Percentiles rank a stretch among this genome's conserved stretches.
Evolutionary conservation across 768 basidiomycete genomes (phyloP).

Genomic region (Amanita brunnescens): DNA sequence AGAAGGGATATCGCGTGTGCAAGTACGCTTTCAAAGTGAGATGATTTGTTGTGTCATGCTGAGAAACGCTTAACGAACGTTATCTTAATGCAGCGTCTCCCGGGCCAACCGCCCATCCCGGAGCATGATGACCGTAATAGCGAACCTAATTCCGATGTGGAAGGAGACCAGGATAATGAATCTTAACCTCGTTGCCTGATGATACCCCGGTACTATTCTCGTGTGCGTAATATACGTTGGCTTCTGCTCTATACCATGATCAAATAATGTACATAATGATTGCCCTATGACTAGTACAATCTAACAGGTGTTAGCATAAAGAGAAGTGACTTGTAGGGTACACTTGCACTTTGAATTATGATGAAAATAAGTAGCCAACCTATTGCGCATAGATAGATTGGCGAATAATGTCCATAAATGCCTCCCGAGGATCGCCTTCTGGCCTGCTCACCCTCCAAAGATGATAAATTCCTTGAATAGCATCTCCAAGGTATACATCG

Average conservation of each 20-base stretch:
- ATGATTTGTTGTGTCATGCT: background rate
- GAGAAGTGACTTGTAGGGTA: background rate
- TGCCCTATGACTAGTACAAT: background rate
- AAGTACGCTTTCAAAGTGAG: constrained; percentile 77
- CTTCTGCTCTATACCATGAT: background rate
- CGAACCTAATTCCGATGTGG: constrained; percentile 2
- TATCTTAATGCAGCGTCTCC: constrained; percentile 35
- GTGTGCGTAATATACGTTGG: background rate
- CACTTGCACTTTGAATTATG: background rate
- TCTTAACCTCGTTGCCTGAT: background rate
- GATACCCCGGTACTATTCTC: background rate
- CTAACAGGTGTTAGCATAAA: no score
- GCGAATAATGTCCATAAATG: constrained; percentile 4
- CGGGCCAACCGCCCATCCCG: constrained; percentile 45
- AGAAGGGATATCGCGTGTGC: constrained; percentile 76
- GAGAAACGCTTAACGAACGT: background rate
- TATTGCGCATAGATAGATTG: background rate
- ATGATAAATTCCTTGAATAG: constrained; percentile 46
- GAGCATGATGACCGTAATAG: constrained; percentile 19
- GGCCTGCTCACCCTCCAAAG: constrained; percentile 44
- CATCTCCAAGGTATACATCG: constrained; percentile 38
- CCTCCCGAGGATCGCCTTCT: constrained; percentile 7
- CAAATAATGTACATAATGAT: background rate
- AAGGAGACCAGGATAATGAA: background rate
- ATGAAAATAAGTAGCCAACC: background rate